phyloP scores from a whole-genome alignment of 2,329 filamentous ascomycete species.

The Fusarium ramigenum region DNA sequence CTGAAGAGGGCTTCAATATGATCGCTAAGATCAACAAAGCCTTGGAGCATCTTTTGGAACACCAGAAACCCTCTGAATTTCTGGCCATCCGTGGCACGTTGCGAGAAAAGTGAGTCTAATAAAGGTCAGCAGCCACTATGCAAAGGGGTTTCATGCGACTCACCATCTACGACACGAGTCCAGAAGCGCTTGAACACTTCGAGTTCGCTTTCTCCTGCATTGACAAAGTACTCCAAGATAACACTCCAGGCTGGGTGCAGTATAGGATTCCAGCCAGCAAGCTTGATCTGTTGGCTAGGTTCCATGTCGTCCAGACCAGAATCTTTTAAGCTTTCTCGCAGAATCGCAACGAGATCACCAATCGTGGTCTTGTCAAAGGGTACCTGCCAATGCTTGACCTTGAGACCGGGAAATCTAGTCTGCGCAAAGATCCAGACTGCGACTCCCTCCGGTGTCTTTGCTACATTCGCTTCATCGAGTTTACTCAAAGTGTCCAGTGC shows the following conservation, averaged over 20 bases:
- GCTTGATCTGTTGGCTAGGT: slow-evolving; percentile 58
- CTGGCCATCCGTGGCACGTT: slow-evolving; percentile 82
- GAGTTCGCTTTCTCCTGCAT: slow-evolving; percentile 48
- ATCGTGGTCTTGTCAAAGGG: slow-evolving; percentile 77
- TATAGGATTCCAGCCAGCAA: slow-evolving; percentile 81
- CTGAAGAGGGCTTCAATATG: slow-evolving; percentile 75
- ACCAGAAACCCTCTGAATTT: slow-evolving; percentile 94
- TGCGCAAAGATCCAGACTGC: slow-evolving; percentile 84
- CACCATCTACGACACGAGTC: slow-evolving; percentile 86
- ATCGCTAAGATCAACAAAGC: slow-evolving; percentile 55
- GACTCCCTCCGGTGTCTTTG: slow-evolving; percentile 86
- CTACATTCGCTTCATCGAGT: slow-evolving; percentile 71
- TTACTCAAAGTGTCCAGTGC: slow-evolving; percentile 67
- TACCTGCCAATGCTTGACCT: slow-evolving; percentile 78
- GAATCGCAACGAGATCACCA: slow-evolving; percentile 74
- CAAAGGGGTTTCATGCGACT: slow-evolving; percentile 44
- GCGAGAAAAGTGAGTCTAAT: slow-evolving; percentile 82
- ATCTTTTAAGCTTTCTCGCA: slow-evolving; percentile 77
- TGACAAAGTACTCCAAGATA: slow-evolving; percentile 67
- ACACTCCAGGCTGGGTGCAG: slow-evolving; percentile 90
- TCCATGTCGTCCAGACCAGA: slow-evolving; percentile 46
- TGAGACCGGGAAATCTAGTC: slow-evolving; percentile 69
- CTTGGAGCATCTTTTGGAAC: slow-evolving; percentile 77
- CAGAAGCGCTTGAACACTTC: slow-evolving; percentile 80
- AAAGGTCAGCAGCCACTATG: slow-evolving; percentile 34